phyloP scores from a whole-genome alignment of 2,329 filamentous ascomycete genomes.

The Septoria linicola region DNA sequence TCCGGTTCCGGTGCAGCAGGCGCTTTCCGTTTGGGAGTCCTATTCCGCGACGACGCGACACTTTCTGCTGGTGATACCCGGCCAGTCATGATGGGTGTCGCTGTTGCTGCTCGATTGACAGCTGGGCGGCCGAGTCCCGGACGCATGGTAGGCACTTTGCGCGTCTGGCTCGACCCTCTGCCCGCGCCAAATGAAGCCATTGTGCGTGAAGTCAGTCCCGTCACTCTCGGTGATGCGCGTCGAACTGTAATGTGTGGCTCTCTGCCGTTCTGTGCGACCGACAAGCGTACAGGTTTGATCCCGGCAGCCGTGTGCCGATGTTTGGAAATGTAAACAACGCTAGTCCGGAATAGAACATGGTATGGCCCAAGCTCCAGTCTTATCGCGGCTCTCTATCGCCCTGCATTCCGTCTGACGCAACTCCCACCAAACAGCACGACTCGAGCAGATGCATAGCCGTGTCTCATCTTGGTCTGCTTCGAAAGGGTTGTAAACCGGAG shows the following conservation, averaged over 20 bases:
- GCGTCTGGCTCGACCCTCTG: slow-evolving; percentile 23
- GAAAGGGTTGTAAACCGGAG: too few species aligned
- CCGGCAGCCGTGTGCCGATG: neutral
- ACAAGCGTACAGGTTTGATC: neutral
- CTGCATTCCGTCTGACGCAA: neutral
- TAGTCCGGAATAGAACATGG: neutral
- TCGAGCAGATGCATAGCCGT: too few species aligned
- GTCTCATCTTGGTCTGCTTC: too few species aligned
- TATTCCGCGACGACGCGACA: slow-evolving; percentile 59
- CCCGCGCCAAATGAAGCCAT: slow-evolving; percentile 10
- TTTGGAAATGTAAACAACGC: neutral
- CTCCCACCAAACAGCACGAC: neutral
- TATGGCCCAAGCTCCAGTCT: neutral
- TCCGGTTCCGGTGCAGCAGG: slow-evolving; percentile 66
- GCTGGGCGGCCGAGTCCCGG: slow-evolving; percentile 53
- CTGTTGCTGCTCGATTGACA: slow-evolving; percentile 47
- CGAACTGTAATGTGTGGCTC: neutral
- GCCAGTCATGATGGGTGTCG: slow-evolving; percentile 48
- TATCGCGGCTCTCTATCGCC: neutral
- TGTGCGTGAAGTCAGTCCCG: neutral
- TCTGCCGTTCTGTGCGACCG: slow-evolving; percentile 7
- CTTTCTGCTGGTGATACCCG: slow-evolving; percentile 71
- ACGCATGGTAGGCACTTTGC: slow-evolving; percentile 46
- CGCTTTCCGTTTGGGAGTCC: slow-evolving; percentile 75
- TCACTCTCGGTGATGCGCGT: neutral